Evolutionary conservation across 768 basidiomycete species (phyloP), one percentile per base, ranked within the genome.

Genomic region (Psilocybe sp.): DNA sequence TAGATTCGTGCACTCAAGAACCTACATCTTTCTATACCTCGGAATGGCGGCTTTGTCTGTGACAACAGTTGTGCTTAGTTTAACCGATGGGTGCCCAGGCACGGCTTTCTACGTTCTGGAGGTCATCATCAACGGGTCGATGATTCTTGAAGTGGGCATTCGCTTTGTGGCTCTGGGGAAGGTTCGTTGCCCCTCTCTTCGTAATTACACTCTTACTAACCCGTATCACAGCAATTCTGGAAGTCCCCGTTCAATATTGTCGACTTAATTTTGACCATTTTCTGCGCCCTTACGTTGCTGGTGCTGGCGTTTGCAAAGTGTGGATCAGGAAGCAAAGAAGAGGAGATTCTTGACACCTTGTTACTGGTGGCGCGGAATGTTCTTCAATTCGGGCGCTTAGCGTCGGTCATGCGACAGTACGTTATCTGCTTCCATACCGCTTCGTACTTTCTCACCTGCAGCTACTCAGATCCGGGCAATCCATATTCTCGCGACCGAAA

Each of bases 81-180:
- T 95, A 49, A 78, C 81, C 39, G 85, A 89, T 57, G 92, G 86
- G 20, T 97, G 94, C 60, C 93, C 93, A 5, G 89, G 87, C 4
- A 59, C 87, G n/a, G 72, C 89, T 4, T 97, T 97, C 70, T 97
- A 92, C 68, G 69, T 95, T 23, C 76, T 97, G 58, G 93, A 97
- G 69, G 67, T 96, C 40, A 83, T 96, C 64, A 81, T 96, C 67
- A 95, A 96, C 62, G 77, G 79, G 0, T 77, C 90, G 9, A 96
- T 98, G 95, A 98, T 98, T 52, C 65, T 88, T 19, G 97, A 99
- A 73, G 97, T 99, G 14, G 78, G 77, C 1, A 89, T 96, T 51
- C 84, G 97, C 36, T 87, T 98, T 64, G 75, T 98, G 50, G 97
- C 97, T 1, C 89, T 97, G 61, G 96, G 96, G 53, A 80, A 82